phyloP scores from a whole-genome alignment of 495 filamentous ascomycete species.

The Tuber microsphaerosporum region DNA sequence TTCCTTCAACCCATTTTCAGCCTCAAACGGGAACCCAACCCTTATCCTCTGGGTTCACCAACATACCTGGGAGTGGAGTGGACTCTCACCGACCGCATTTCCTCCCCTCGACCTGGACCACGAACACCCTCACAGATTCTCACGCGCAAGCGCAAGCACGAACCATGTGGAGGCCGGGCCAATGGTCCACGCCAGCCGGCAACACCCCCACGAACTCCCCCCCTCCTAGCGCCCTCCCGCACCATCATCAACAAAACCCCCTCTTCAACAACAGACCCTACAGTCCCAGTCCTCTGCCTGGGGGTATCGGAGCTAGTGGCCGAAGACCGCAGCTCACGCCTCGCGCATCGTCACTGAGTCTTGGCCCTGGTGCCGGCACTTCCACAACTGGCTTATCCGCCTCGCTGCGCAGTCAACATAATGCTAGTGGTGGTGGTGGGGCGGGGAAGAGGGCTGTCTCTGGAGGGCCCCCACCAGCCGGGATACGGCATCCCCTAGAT shows the following conservation, averaged over 20 bases:
- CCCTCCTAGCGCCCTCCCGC: background rate
- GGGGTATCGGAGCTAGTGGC: background rate
- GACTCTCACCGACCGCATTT: background rate
- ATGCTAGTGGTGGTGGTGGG: slow-evolving; percentile 48
- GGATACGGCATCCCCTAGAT: slow-evolving; percentile 62
- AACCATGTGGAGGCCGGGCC: slow-evolving; percentile 2
- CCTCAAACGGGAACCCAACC: background rate
- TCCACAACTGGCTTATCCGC: slow-evolving; percentile 67
- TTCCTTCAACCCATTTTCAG: background rate
- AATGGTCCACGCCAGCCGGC: slow-evolving; percentile 5
- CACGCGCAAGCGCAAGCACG: background rate
- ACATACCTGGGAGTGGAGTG: background rate
- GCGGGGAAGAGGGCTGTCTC: slow-evolving; percentile 50
- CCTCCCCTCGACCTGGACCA: slow-evolving; percentile 1
- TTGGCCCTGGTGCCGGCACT: slow-evolving; percentile 57
- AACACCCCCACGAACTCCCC: slow-evolving; percentile 11
- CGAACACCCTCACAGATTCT: background rate
- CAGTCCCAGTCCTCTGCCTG: slow-evolving; percentile 21
- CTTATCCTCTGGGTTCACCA: background rate
- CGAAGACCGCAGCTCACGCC: slow-evolving; percentile 30
- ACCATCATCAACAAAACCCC: slow-evolving; percentile 1
- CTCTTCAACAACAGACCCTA: background rate
- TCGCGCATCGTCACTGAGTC: slow-evolving; percentile 54
- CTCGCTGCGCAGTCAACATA: slow-evolving; percentile 49
- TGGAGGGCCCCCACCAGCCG: slow-evolving; percentile 49